Percentiles rank a stretch among this genome's conserved stretches.
Conservation (phyloP, 768 basidiomycete genomes). For the Suillus clintonianus region DNA sequence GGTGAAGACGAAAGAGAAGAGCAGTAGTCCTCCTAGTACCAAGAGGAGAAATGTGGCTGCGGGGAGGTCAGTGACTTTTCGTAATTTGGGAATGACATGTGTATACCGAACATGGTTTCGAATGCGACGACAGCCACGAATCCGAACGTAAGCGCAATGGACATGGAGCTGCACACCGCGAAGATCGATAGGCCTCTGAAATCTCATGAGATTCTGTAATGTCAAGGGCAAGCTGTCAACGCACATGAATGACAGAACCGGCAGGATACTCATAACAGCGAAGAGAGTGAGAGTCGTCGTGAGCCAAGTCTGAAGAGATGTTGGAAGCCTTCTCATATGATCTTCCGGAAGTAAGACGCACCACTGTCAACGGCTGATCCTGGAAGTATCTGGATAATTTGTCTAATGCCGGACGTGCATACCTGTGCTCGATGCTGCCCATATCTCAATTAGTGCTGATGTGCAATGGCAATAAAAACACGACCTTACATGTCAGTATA, state of each 20-base stretch:
- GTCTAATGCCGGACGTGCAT: constrained; percentile 43
- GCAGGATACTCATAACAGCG: constrained; percentile 35
- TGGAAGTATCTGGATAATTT: constrained; percentile 18
- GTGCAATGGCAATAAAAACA: neutral
- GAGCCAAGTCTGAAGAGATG: constrained; percentile 39
- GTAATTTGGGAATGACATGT: neutral
- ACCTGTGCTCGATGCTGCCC: constrained; percentile 44
- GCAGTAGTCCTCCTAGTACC: constrained; percentile 32
- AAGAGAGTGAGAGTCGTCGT: constrained; percentile 29
- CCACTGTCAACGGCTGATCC: constrained; percentile 28
- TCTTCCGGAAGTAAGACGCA: constrained; percentile 2
- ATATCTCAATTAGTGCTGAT: neutral
- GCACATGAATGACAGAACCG: constrained; percentile 41
- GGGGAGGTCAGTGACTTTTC: constrained; percentile 2
- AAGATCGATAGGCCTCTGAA: constrained; percentile 36
- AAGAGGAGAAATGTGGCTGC: constrained; percentile 37
- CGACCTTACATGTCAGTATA: constrained; percentile 31
- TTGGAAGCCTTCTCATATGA: constrained; percentile 9
- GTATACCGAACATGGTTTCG: constrained; percentile 31
- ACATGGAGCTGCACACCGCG: constrained; percentile 35
- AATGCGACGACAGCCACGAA: constrained; percentile 33
- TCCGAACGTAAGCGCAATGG: constrained; percentile 37
- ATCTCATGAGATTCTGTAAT: constrained; percentile 9
- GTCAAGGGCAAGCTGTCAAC: constrained; percentile 15
- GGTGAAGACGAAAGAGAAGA: constrained; percentile 37